Base-by-base conservation (phyloP, 495 filamentous ascomycete species). In the Diplogelasinospora grovesii region DNA sequence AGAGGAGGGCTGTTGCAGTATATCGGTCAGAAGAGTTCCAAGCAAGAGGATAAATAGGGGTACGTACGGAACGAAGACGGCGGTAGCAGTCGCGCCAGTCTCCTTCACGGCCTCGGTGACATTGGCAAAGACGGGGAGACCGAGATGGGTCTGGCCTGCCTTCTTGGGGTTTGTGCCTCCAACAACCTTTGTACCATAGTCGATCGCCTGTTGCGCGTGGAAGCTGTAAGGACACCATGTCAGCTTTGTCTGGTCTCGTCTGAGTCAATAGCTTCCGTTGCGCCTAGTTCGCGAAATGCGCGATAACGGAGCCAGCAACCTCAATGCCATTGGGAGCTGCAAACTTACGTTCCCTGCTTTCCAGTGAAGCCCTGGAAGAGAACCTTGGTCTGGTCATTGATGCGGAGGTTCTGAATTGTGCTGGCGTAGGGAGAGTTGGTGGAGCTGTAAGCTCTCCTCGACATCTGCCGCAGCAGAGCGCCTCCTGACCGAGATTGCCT, bases 151-250 rank as follows among this genome's bases (percentile, higher is more conserved):
- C 39, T 76, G 68, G 52, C 92, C 92, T 50, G 92, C 92, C 71
- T 99, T 99, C 78, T 94, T 97, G 56, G 92, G 92, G 70, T 96
- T 97, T 60, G 88, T 96, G 57, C 92, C 92, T 62, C 92, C 92
- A 48, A 99, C 88, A 53, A 99, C 87, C 59, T 95, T 90, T 39
- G 92, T 97, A 52, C 90, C 90, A 63, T 96, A 95, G 57, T 89
- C 92, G 61, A 99, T 99, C 34, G 92, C 92, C 74, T 95, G 89
- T 64, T 89, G 76, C 45, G 92, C 93, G 61, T 98, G 92, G 75
- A 99, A 99, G 43, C 89, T 97, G 51, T 29, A 25, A 11, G 22
- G 35, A 29, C 21, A 18, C 24, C 52, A 52, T n/a, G 61, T 81
- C 60, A 81, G 71, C 43, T 22, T 25, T 19, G n/a, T n/a, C n/a